A percentile compares a stretch with the other conserved stretches of the same genome.
Evolutionary conservation across 169 alveolate species (phyloP).

Genomic region (Besnoitia besnoiti): DNA sequence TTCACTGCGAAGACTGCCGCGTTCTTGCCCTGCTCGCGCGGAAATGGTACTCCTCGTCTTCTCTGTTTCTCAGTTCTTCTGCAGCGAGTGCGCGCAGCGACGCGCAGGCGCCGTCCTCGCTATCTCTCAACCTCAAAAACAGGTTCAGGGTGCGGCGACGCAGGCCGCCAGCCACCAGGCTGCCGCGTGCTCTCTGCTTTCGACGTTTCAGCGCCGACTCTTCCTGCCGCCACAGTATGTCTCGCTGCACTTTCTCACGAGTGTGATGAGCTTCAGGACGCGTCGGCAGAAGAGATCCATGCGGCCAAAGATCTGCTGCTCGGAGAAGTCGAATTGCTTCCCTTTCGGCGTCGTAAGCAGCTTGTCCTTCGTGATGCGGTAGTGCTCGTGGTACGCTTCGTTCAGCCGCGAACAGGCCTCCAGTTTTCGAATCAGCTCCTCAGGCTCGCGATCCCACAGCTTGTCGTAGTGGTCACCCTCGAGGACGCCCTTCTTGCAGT

Average conservation of each 20-base stretch:
- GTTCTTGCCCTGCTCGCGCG: too few relatives aligned
- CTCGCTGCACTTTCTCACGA: slow-evolving; percentile 70
- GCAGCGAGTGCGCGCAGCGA: too few relatives aligned
- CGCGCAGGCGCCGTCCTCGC: too few relatives aligned
- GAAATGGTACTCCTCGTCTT: too few relatives aligned
- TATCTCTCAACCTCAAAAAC: too few relatives aligned
- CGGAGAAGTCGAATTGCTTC: slow-evolving; percentile 94
- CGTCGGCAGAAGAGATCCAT: slow-evolving; percentile 96
- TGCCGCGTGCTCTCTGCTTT: too few relatives aligned
- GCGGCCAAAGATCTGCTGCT: slow-evolving; percentile 94
- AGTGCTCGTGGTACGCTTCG: slow-evolving; percentile 92
- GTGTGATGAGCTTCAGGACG: slow-evolving; percentile 92
- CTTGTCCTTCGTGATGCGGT: slow-evolving; percentile 89
- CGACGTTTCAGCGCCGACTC: too few relatives aligned
- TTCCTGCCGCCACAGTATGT: too few relatives aligned
- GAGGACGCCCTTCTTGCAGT: slow-evolving; percentile 64
- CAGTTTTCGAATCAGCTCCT: slow-evolving; percentile 89
- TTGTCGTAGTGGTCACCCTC: slow-evolving; percentile 76
- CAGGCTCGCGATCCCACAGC: slow-evolving; percentile 92
- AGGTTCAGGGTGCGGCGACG: too few relatives aligned
- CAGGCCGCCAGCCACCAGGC: too few relatives aligned
- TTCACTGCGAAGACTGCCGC: too few relatives aligned
- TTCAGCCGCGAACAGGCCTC: slow-evolving; percentile 91
- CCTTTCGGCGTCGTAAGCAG: slow-evolving; percentile 92
- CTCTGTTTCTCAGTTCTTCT: too few relatives aligned